Evolutionary conservation across 83 land plant species (phyloP), one percentile per base, ranked within the genome.

Genomic region (Thuja plicata): DNA sequence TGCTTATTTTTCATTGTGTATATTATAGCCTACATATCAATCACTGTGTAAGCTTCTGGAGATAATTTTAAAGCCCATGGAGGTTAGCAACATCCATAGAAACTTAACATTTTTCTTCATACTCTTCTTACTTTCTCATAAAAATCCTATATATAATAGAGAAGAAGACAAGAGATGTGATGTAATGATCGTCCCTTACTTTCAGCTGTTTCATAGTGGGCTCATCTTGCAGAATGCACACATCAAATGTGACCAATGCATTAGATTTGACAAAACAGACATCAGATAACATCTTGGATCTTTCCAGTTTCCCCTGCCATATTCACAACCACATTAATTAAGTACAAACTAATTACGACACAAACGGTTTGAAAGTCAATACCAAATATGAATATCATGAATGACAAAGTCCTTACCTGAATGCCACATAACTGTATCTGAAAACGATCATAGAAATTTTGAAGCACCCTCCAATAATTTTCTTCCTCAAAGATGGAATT

Each of bases 171-270:
- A 8, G 11, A 21, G 21, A n/a, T 27, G 6, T 45, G 32, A 45
- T 21, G 27, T 40, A 80, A 40, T 41, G 27, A 80, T 41, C 19
- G 11, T 41, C 48, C 41, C 87, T 71, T 89, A 93, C 96, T 94
- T 92, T 93, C 73, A 95, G 77, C 78, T 89, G 93, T 35, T 91
- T 91, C 60, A 94, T 46, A 5, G 55, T 16, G 13, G 89, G 88
- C 91, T 95, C 97, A 91, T 95, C 94, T 27, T 88, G 91, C 41
- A 95, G 87, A 11, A 94, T 50, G 77, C 95, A 94, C 10, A 74
- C 57, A 16, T 89, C 88, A 45, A 91, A 15, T 0, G 70, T 84
- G 62, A 90, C 13, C 57, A 84, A 87, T 46, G 91, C 83, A 90
- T 88, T n/a, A 77, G 87, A 92, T 48, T 95, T 92, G 19, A 94